Conservation (phyloP, 1,284 basidiomycete genomes). For the Schizophyllum amplum region DNA sequence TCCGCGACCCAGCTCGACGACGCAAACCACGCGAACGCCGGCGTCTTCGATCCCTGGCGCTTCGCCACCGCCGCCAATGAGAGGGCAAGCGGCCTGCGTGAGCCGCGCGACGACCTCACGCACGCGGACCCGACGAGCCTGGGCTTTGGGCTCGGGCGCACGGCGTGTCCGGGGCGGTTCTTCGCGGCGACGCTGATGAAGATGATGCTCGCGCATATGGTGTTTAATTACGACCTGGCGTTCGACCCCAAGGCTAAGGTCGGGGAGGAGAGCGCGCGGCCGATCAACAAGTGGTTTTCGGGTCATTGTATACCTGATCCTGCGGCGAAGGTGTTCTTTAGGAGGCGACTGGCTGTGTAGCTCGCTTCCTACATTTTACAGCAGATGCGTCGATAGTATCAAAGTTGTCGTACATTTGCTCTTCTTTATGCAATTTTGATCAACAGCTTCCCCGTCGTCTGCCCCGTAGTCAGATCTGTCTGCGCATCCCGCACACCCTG, state of each 20-base stretch:
- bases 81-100: no score
- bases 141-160: background rate
- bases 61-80: slow-evolving; percentile 4
- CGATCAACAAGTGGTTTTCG: slow-evolving; percentile 11
- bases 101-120: background rate
- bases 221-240: slow-evolving; percentile 31
- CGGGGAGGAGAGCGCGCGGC: slow-evolving; percentile 17
- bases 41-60: slow-evolving; percentile 17
- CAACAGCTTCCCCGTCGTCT: slow-evolving; percentile 78
- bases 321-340: background rate
- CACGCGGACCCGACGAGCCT: background rate
- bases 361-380: no score
- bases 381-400: no score
- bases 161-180: slow-evolving; percentile 32
- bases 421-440: slow-evolving; percentile 46
- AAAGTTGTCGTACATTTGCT: background rate
- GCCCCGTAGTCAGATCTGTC: slow-evolving; percentile 69
- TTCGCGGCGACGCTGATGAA: slow-evolving; percentile 36
- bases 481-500: slow-evolving; percentile 79
- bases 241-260: slow-evolving; percentile 21
- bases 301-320: slow-evolving; percentile 4
- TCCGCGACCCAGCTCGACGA: slow-evolving; percentile 13
- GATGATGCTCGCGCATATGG: slow-evolving; percentile 30
- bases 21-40: slow-evolving; percentile 9
- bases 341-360: no score